Evolutionary conservation across 1,284 basidiomycete species (phyloP), one percentile per base, ranked within the genome.

Genomic region (Anthracocystis walkeri): DNA sequence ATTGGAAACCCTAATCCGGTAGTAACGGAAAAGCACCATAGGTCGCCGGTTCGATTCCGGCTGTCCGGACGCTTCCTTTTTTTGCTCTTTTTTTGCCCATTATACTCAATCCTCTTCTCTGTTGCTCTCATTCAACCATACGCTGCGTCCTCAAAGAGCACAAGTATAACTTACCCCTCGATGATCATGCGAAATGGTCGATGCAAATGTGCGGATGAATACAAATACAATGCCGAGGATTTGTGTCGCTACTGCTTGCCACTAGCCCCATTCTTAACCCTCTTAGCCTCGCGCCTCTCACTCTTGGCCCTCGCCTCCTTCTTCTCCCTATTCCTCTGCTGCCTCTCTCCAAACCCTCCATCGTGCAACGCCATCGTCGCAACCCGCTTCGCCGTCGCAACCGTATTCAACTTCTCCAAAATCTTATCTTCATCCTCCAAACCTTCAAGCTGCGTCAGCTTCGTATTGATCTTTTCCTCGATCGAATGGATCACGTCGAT

Each of bases 341-440:
- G 93, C 63, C 94, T 89, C 85, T 92, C 90, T 25, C 95, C 96
- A 86, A 97, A 97, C 65, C 92, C 90, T 18, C 92, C 92, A 80
- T 95, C 93, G 81, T 96, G 92, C 77, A 99, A 46, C 4, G 79
- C 74, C 94, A 98, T 96, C 56, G 91, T 93, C 0, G 97, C 96
- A 38, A 97, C 87, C 31, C 96, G 89, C 86, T 97, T 95, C 0
- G 96, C 96, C 0, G 93, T 93, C 7, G 93, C 92, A 11, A 99
- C 94, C 18, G 87, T 87, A 85, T 96, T 97, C 57, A 99, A 87
- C 68, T 92, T 90, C 78, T 95, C 92, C 67, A 99, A 87, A 6
- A 98, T 94, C 68, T 89, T 89, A 20, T 88, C 90, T 85, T 99
- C 97, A 0, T 92, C 90, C 44, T 61, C 62, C 46, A 83, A 18